Evolutionary conservation across 495 filamentous ascomycete species (phyloP), one percentile per base, ranked within the genome.

Genomic region (Trichoderma reesei): DNA sequence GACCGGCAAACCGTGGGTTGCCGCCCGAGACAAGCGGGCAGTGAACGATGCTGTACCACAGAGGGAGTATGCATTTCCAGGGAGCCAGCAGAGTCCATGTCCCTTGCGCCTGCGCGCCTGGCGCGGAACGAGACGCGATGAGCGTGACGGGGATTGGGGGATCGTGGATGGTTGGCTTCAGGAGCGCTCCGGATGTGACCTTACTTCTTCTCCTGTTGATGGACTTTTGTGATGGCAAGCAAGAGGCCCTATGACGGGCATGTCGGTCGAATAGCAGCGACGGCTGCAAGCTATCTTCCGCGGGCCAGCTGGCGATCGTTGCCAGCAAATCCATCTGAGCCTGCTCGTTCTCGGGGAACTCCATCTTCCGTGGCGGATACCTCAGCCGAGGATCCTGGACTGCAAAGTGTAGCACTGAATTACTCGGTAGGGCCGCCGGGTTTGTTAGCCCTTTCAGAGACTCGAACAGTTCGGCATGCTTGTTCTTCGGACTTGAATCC

Each of bases 11-110:
- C 37, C 88, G 81, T 9, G 89, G 85, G 56, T 89, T 91, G 2
- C 88, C 85, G 33, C 90, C 89, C 11, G 86, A 87, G 3, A 88
- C 90, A 1, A 95, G 78, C 0, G 92, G 91, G 70, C 89, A 93
- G 70, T 90, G 90, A 83, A 96, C 87, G 13, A 98, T 69, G 16
- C 84, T 82, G 69, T 93, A 90, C 94, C 94, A 98, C 41, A 98
- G 76, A 1, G 91, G 86, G 26, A 81, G 74, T 37, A 97, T 87
- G 67, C 91, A 96, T 69, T 91, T 93, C 92, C 94, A 98, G 0
- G 94, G 94, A 3, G 94, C 78, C 38, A 98, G 79, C 1, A 98
- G 68, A 1, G 89, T 95, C 92, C 92, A 98, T 1, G 79, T 85
- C 0, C 89, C 88, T 56, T 87, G 86, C 1, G 74, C 71, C 10